Base-by-base conservation (phyloP, 169 alveolate species). In the Cryptosporidium muris region DNA sequence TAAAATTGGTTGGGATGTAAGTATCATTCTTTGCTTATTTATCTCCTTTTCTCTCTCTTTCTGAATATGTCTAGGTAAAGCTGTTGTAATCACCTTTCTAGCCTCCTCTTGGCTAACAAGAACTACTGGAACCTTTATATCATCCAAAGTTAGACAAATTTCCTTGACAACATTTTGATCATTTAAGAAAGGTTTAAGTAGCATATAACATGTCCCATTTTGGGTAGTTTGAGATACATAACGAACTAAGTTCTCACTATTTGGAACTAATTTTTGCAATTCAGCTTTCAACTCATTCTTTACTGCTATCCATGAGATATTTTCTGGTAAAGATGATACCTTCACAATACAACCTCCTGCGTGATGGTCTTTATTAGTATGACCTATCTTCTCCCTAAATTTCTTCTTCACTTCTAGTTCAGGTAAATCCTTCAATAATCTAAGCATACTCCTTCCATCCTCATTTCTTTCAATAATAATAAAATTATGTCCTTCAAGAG, bases 141-240 rank as follows among this genome's bases (percentile, higher is more conserved):
- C 63, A 9, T 54, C 74, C 36, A 74, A 42, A 36, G 52, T 12
- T 45, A 74, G 43, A 12, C 34, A 45, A 25, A 74, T 48, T 3
- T 43, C 47, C n/a, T 74, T 45, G n/a, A 74, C 6, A 37, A 74
- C 8, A 0, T 12, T 43, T 47, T 58, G 54, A 34, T 74, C 85
- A 58, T 74, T 58, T 48, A 58, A 58, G 40, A 74, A 74, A 40
- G 85, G 85, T 16, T 74, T 74, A 7, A 74, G 67, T 2, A 74
- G 52, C 54, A 74, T 43, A 49, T 45, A 74, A 34, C 85, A 74
- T 60, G 43, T 74, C 2, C 85, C 85, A 58, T 74, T 58, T 58
- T 74, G 85, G 45, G 85, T 74, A 1, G 85, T 74, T 54, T 74
- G 85, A 6, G 85, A 74, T 4, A 74, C 85, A 42, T 74, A 74